Base-by-base conservation (phyloP, 202 grass and related monocot species). In the Brachypodium distachyon region DNA sequence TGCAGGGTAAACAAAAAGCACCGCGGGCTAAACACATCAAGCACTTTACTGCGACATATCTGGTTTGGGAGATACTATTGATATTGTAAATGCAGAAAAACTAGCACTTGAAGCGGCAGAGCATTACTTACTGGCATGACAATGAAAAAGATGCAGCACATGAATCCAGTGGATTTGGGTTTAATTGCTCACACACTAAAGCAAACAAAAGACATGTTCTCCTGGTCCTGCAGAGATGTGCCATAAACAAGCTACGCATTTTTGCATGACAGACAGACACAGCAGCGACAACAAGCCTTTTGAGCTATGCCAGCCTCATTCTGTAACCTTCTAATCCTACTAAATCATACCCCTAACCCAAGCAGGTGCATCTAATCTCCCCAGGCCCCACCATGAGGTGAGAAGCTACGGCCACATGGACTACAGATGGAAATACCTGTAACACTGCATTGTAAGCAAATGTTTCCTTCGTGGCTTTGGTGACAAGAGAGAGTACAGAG, bases 341-440 rank as follows among this genome's bases (percentile, higher is more conserved):
- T 37, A 79, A 79, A 79, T 31, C 85, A 69, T 43, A 29, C 61
- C 61, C 34, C 80, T 19, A 79, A 70, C 75, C 19, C 68, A 80
- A 61, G 70, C 68, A 83, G 69, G 50, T 61, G 29, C 77, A 25
- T 42, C 33, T 53, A 68, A 60, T 81, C 68, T 52, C 46, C 50
- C 23, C 47, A 48, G 31, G 42, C 81, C 81, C 76, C 76, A 81
- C 81, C 76, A 81, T 88, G 81, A 88, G 81, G 70, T 49, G 56
- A 46, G 62, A 80, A 61, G 63, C 69, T 38, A 70, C 23, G 54
- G 69, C 81, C 81, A 84, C 86, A 88, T 88, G 86, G 86, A 76
- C 81, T 80, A 76, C 86, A 88, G 81, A 71, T 88, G 86, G 70
- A 88, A 88, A 88, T 79, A 66, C 81, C 86, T 88, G 86, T 79